phyloP scores from a whole-genome alignment of 2,329 filamentous ascomycete genomes.

The Trichoderma koningii region DNA sequence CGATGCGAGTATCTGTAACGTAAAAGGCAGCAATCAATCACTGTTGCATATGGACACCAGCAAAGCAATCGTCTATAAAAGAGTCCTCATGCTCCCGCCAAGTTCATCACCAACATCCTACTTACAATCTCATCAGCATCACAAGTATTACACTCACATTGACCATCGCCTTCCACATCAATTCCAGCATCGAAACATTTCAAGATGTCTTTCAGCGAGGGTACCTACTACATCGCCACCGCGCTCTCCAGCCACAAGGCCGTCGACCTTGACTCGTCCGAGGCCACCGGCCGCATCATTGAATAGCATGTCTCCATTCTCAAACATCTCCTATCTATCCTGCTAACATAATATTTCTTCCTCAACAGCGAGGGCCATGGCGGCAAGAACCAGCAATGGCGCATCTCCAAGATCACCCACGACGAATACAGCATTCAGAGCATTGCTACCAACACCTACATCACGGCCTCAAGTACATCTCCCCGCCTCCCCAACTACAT shows the following conservation, averaged over 20 bases:
- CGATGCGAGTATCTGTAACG: background rate
- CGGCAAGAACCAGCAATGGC: constrained; percentile 19
- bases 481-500: no score
- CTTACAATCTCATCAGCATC: background rate
- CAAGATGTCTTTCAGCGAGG: constrained; percentile 14
- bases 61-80: background rate
- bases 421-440: constrained; percentile 14
- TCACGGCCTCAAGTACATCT: background rate
- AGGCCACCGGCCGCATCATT: constrained; percentile 14
- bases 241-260: background rate
- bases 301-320: background rate
- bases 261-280: constrained; percentile 4
- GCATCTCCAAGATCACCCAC: background rate
- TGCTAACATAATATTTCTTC: background rate
- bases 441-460: constrained; percentile 11
- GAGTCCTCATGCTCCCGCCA: background rate
- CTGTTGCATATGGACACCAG: background rate
- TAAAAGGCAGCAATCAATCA: background rate
- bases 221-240: constrained; percentile 1
- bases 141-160: background rate
- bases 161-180: background rate
- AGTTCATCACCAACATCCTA: background rate
- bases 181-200: background rate
- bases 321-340: no score
- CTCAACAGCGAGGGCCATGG: background rate